These are phyloP conservation scores for Waitea zeae DNA, from an alignment of 1,284 basidiomycete genomes.

Conservation along the genomic window DNA sequence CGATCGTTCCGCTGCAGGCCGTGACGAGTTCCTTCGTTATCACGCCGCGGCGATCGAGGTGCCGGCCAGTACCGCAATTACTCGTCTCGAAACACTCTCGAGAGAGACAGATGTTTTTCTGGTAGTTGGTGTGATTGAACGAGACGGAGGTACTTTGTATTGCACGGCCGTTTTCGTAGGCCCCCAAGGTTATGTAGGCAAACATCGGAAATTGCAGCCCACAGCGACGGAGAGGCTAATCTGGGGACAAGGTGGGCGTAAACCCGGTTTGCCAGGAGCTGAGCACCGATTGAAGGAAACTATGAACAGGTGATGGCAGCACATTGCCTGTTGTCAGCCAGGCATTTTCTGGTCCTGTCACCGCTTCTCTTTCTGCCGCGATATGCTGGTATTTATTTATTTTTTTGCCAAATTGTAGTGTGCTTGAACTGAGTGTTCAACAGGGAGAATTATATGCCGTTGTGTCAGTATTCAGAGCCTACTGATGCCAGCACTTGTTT, in stretches of 20 bases:
- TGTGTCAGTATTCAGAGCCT: slow-evolving; percentile 20
- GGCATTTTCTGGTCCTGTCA: slow-evolving; percentile 16
- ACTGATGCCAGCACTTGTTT: slow-evolving; percentile 1
- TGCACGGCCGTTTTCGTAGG: slow-evolving; percentile 54
- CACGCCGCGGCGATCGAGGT: slow-evolving; percentile 37
- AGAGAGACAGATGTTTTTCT: slow-evolving; percentile 36
- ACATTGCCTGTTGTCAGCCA: slow-evolving; percentile 16
- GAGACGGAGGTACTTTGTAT: slow-evolving; percentile 47
- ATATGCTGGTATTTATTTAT: slow-evolving; percentile 47
- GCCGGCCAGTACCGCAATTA: slow-evolving; percentile 26
- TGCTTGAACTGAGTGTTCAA: neutral
- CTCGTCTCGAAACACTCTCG: slow-evolving; percentile 32
- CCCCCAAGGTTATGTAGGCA: slow-evolving; percentile 40
- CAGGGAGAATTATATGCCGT: slow-evolving; percentile 69
- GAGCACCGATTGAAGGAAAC: too few species aligned
- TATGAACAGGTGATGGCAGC: slow-evolving; percentile 7
- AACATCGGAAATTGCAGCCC: slow-evolving; percentile 60
- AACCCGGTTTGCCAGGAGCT: too few species aligned
- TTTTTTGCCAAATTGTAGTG: neutral
- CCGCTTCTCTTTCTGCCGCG: slow-evolving; percentile 36
- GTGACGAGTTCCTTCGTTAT: slow-evolving; percentile 45
- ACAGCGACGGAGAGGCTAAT: slow-evolving; percentile 53
- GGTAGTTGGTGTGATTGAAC: slow-evolving; percentile 54
- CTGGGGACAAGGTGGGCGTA: slow-evolving; percentile 54
- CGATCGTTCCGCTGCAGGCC: slow-evolving; percentile 28